These are phyloP conservation scores for Alnus glutinosa DNA, from an alignment of 306 rosid genomes.

Conservation along the genomic window DNA sequence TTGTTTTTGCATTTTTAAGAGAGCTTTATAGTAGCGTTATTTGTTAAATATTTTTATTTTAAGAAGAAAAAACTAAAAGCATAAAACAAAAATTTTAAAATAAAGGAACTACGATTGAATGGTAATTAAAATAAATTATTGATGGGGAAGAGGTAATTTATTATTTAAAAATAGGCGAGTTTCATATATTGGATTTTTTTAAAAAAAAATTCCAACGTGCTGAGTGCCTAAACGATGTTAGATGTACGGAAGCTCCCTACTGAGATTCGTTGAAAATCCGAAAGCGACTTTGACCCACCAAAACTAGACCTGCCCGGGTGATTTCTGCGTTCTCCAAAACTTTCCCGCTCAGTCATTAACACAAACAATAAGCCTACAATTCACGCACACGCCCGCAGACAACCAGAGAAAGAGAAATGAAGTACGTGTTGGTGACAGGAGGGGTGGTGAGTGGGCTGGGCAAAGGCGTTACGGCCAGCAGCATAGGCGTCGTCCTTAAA, in stretches of 20 bases:
- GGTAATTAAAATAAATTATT: too few species aligned
- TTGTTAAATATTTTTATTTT: too few species aligned
- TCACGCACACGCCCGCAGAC: neutral
- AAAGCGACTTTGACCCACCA: neutral
- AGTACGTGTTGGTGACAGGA: slow-evolving; percentile 85
- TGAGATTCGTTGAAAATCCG: neutral
- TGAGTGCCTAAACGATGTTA: neutral
- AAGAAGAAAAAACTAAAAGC: too few species aligned
- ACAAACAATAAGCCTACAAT: slow-evolving; percentile 39
- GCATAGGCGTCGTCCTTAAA: slow-evolving; percentile 93
- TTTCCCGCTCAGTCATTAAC: slow-evolving; percentile 50
- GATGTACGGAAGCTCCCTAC: neutral
- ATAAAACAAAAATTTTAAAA: too few species aligned
- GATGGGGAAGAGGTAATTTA: too few species aligned
- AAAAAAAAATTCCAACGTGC: too few species aligned
- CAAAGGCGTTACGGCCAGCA: slow-evolving; percentile 98
- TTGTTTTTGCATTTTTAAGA: too few species aligned
- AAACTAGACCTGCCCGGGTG: neutral
- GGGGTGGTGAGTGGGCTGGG: slow-evolving; percentile 99
- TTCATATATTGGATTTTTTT: too few species aligned
- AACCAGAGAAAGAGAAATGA: slow-evolving; percentile 42
- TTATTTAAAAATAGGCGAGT: too few species aligned
- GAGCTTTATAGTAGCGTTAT: too few species aligned
- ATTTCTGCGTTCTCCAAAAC: neutral
- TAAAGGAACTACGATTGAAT: too few species aligned